phyloP scores from a whole-genome alignment of 2,329 filamentous ascomycete genomes.

The Cyphellophora europaea region DNA sequence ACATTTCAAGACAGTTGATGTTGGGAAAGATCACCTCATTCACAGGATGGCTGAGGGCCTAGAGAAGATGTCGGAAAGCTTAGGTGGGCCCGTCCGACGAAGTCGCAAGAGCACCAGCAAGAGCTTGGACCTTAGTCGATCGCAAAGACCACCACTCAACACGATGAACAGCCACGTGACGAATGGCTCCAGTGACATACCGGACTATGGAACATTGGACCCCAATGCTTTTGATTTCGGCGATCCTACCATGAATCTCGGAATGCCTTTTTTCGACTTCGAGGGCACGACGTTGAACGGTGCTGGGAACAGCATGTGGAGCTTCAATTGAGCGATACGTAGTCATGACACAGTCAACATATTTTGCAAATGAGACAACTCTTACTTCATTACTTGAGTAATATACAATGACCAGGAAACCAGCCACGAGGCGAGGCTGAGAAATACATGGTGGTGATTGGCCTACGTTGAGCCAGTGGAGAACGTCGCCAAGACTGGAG shows the following conservation, averaged over 20 bases:
- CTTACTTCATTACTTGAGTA: no score
- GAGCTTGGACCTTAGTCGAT: no score
- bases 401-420: no score
- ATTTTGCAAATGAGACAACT: no score
- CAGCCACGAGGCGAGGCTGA: no score
- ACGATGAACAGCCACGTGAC: constrained; percentile 7
- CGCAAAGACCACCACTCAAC: not conserved
- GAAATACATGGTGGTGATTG: no score
- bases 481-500: no score
- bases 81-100: constrained; percentile 14
- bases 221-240: constrained; percentile 17
- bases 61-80: constrained; percentile 22
- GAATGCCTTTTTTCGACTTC: constrained; percentile 22
- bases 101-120: constrained; percentile 8
- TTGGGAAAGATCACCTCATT: constrained; percentile 23
- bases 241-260: constrained; percentile 17
- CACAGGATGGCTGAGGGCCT: constrained; percentile 24
- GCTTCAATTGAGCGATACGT: constrained; percentile 1
- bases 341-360: no score
- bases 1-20: constrained; percentile 21
- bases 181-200: constrained; percentile 8
- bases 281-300: constrained; percentile 18
- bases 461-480: no score
- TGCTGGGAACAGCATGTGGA: constrained; percentile 13
- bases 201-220: constrained; percentile 13